Evolutionary conservation across 441 rosid genomes (phyloP), one percentile per base, ranked within the genome.

Genomic region (California macrophylla): DNA sequence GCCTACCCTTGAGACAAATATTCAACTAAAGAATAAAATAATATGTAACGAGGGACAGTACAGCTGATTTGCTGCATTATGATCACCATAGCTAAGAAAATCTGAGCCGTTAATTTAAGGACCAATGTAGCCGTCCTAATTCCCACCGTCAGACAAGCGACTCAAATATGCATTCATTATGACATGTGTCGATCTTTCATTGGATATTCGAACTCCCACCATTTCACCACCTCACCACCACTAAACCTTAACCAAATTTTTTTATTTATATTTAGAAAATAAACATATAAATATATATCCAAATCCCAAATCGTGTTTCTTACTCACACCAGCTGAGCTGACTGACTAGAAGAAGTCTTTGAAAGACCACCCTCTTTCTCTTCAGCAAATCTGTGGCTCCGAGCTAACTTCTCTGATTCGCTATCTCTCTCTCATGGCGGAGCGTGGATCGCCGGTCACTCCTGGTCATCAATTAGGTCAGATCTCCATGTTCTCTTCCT

Each of bases 371-470:
- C 13, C 50, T 42, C 61, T 52, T 23, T 54, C 61, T 54, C 25
- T 20, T 21, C 26, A 8, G 13, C 61, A 20, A 54, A 54, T 54
- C 61, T 54, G 12, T 54, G 61, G 61, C 10, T 54, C 61, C 20
- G 61, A 54, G 26, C 61, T 54, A 0, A 7, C 26, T 8, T 20
- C 26, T 21, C 10, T 16, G 61, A 3, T 54, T 47, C 56, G 16
- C n/a, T 45, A 3, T 4, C 6, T 30, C 34, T 54, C 61, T 21
- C 28, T 9, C 61, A 54, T 54, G 61, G 61, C 61, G 61, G 61
- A 54, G 61, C 61, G 13, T 54, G 61, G 61, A 54, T 54, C 61
- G 61, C 61, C 61, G 1, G 61, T 54, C 21, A 26, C 61, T 54
- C 61, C 61, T 3, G 61, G 61, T 21, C 61, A 54, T 23, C 61